Evolutionary conservation across 2,329 filamentous ascomycete species (phyloP).

Genomic region (Beauveria sp.): DNA sequence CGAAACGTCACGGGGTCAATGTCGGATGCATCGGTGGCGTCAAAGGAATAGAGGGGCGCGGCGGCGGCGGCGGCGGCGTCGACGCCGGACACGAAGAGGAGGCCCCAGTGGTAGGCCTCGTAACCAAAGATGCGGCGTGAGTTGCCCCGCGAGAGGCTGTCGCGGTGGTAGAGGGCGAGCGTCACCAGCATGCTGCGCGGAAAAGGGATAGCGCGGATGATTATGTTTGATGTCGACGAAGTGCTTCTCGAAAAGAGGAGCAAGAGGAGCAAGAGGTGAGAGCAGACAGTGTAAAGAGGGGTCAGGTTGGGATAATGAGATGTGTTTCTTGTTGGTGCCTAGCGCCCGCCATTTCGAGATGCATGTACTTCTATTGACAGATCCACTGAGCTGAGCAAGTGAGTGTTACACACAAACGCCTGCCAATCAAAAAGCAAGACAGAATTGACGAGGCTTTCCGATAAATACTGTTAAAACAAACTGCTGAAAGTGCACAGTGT

Average conservation of each 20-base stretch:
- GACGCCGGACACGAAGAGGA: conserved; percentile 19
- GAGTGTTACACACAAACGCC: not conserved
- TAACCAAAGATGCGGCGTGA: conserved; percentile 18
- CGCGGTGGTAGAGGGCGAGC: conserved; percentile 22
- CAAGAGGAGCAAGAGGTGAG: not conserved
- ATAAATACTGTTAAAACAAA: no score
- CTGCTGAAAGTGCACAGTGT: not conserved
- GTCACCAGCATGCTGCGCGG: conserved; percentile 6
- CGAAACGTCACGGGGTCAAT: conserved; percentile 24
- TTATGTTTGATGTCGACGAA: no score
- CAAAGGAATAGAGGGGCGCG: conserved; percentile 13
- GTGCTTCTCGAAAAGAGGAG: not conserved
- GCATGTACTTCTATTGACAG: no score
- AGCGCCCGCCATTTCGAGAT: no score
- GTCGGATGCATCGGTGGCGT: conserved; percentile 23
- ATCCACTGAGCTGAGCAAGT: no score
- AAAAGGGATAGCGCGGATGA: not conserved
- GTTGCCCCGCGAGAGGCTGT: conserved; percentile 19
- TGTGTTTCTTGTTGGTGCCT: no score
- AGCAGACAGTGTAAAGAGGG: not conserved
- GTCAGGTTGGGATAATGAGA: no score
- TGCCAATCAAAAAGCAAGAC: not conserved
- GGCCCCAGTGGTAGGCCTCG: conserved; percentile 26
- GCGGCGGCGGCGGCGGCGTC: not conserved
- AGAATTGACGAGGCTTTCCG: no score